Evolutionary conservation across 139 green algal species (phyloP), one percentile per base, ranked within the genome.

Genomic region (Asterochloris sp.): DNA sequence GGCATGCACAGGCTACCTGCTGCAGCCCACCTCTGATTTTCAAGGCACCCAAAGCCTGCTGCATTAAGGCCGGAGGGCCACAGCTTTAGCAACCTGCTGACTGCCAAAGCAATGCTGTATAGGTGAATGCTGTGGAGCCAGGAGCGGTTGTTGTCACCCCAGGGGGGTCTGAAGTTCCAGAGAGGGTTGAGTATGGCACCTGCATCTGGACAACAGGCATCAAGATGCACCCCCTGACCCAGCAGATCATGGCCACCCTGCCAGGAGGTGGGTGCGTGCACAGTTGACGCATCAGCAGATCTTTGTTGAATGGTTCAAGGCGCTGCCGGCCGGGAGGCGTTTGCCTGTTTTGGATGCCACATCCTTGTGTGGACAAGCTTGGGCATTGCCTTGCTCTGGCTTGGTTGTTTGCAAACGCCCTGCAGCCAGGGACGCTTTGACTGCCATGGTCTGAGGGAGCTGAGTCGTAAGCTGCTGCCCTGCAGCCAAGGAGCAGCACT

Each of bases 171-270:
- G 29, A 78, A 0, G 24, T 66, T 0, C 47, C 61, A 61, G 29
- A 75, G 27, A 62, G 63, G 62, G 73, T 89, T 47, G 69, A 86
- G 23, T 90, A 81, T 79, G 89, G 89, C 38, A 84, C 87, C 63
- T 84, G 79, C 78, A 78, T 92, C n/a, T 92, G 89, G 89, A 83
- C 78, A 38, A 89, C 87, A 64, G 89, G 89, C 69, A 89, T 91
- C 78, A 84, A 83, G 38, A 86, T 90, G 82, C 79, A 90, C 68
- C 87, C 87, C 29, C 73, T 92, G 38, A 82, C 77, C 27, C 75
- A 83, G 66, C 68, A 83, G 79, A 71, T 88, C 27, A 61, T 26
- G 29, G 26, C 87, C 63, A 61, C 73, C 23, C 74, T 88, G 62
- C 80, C 80, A 15, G 74, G 73, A 80, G 67, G 64, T 83, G 21